These are phyloP conservation scores for Zymoseptoria ardabiliae DNA, from an alignment of 2,329 filamentous ascomycete species.

Conservation along the genomic window DNA sequence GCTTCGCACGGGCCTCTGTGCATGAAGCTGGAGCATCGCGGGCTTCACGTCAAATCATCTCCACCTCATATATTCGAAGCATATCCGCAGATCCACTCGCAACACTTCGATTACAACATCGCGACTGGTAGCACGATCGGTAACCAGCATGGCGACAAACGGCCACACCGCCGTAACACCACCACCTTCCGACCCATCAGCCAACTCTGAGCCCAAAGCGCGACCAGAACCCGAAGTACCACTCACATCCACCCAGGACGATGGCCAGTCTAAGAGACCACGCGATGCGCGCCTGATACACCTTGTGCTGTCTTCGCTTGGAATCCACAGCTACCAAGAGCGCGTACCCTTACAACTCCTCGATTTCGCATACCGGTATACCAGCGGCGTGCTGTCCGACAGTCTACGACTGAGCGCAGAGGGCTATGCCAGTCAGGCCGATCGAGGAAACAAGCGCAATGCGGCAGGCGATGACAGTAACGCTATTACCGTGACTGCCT, in stretches of 20 bases:
- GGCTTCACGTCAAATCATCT: neutral
- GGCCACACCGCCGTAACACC: conserved; percentile 26
- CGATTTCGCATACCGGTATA: conserved; percentile 81
- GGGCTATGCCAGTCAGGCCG: conserved; percentile 48
- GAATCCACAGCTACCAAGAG: conserved; percentile 71
- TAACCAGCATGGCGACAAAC: conserved; percentile 19
- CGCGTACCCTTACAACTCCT: conserved; percentile 76
- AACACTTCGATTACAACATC: neutral
- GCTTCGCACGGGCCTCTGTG: neutral
- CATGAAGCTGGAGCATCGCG: neutral
- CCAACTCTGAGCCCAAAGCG: conserved; percentile 10
- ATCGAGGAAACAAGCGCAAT: conserved; percentile 10
- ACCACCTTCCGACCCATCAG: conserved; percentile 10
- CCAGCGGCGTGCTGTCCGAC: conserved; percentile 62
- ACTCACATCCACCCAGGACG: conserved; percentile 28
- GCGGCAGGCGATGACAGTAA: conserved; percentile 39
- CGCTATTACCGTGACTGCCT: conserved; percentile 56
- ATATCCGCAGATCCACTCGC: neutral
- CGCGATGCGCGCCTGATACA: conserved; percentile 75
- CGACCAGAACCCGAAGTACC: conserved; percentile 22
- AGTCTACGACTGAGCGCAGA: conserved; percentile 62
- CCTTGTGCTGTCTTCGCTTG: conserved; percentile 69
- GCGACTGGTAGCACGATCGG: neutral
- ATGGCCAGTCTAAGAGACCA: conserved; percentile 47
- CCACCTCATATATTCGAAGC: neutral